These are phyloP conservation scores for Candida sakaeoensis DNA, from an alignment of 805 yeast genomes.

Conservation along the genomic window DNA sequence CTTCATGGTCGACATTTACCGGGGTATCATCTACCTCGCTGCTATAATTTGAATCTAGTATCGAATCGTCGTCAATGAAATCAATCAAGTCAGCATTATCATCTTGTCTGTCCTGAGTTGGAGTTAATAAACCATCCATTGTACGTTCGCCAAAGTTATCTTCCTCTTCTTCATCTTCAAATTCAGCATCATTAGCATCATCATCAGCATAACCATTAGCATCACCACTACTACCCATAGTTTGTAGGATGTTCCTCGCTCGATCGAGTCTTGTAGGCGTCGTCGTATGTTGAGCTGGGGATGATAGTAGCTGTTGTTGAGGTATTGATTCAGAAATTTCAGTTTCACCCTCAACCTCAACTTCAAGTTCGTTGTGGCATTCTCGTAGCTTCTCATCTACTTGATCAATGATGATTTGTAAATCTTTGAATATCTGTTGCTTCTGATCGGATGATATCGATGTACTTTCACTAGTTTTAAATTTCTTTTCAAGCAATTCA, in stretches of 20 bases:
- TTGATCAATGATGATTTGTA: conserved; percentile 12
- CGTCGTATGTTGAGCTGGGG: background rate
- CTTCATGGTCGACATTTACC: conserved; percentile 11
- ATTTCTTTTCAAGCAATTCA: conserved; percentile 25
- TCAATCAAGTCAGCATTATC: conserved; percentile 26
- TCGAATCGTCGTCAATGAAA: conserved; percentile 16
- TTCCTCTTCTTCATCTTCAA: conserved; percentile 18
- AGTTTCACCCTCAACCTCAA: background rate
- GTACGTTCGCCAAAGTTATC: conserved; percentile 31
- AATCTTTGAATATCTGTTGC: conserved; percentile 13
- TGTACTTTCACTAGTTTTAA: conserved; percentile 31
- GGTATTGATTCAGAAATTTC: background rate
- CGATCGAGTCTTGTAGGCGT: background rate
- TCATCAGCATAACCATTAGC: background rate
- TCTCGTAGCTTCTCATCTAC: conserved; percentile 13
- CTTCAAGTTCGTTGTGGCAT: no score
- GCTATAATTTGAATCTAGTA: background rate
- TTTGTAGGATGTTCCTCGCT: background rate
- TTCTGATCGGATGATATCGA: conserved; percentile 37
- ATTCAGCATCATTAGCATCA: background rate
- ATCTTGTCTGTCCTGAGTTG: conserved; percentile 28
- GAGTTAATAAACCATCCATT: conserved; percentile 35
- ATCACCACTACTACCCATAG: no score
- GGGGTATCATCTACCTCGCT: background rate
- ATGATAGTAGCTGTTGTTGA: background rate